Base-by-base conservation (phyloP, 78 protist species). In the Cyanophora paradoxa region DNA sequence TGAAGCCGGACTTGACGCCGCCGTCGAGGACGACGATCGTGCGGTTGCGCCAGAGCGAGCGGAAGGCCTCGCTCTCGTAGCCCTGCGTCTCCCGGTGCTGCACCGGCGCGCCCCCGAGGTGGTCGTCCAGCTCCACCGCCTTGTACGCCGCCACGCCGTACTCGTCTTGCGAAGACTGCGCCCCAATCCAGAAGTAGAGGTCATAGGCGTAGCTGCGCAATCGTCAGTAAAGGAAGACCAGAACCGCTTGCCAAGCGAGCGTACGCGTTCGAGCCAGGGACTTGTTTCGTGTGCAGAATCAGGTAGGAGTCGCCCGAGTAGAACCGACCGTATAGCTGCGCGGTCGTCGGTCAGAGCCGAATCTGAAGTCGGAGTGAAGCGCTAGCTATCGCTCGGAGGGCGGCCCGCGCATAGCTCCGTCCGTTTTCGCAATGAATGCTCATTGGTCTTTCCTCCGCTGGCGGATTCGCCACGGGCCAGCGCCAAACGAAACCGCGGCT, bases 91-190 rank as follows among this genome's bases (percentile, higher is more conserved):
- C 87, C 6, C 90, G 86, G 70, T 85, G 71, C 74, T 89, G 89
- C 39, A 74, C 75, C 26, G 86, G 81, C 17, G 14, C 82, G 22
- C 85, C 90, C 26, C 80, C 82, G 28, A 85, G 72, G 34, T 28
- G 19, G 68, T 75, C 82, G 65, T 82, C 90, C 2, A 89, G 81
- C 84, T 89, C 93, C 61, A 86, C 83, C 6, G 68, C 34, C 44
- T 61, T 61, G 68, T n/a, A n/a, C 10, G 68, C 68, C 14, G 68
- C 86, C 7, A 86, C 70, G 63, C 89, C 90, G 10, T 37, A 54
- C 81, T 89, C 93, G 50, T 89, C 93, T 69, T 78, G 77, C 2
- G 83, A 46, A 1, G 68, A 61, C 20, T 61, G 44, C 42, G 30
- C n/a, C 33, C 68, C 68, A 19, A 61, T 37, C 68, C 68, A 61